phyloP scores from a whole-genome alignment of 495 filamentous ascomycete species.

The Trichoderma parareesei region DNA sequence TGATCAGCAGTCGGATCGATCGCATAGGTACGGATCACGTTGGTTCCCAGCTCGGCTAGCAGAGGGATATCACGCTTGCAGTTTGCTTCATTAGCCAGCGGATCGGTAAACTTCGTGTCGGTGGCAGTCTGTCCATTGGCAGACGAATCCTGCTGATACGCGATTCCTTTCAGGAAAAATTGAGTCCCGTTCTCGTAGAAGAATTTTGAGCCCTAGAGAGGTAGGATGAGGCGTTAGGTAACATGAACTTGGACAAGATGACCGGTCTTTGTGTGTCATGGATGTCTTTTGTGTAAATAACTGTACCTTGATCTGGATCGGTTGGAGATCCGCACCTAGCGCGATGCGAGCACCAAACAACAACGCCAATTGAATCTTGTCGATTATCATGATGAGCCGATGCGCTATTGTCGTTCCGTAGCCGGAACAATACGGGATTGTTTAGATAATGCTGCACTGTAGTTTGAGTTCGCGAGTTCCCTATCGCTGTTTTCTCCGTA shows the following conservation, averaged over 20 bases:
- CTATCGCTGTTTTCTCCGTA: too few relatives aligned
- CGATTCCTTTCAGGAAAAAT: constrained; percentile 84
- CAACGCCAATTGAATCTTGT: not conserved
- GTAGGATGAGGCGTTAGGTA: not conserved
- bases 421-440: not conserved
- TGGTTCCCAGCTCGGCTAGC: constrained; percentile 68
- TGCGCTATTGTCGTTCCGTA: not conserved
- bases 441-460: not conserved
- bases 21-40: constrained; percentile 88
- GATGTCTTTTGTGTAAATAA: too few relatives aligned
- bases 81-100: constrained; percentile 59
- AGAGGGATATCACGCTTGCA: constrained; percentile 79
- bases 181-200: constrained; percentile 61
- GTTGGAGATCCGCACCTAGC: constrained; percentile 5
- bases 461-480: too few relatives aligned
- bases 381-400: not conserved
- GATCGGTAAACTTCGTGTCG: constrained; percentile 45
- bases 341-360: not conserved
- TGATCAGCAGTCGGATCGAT: constrained; percentile 76
- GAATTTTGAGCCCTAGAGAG: constrained; percentile 48
- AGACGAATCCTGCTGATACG: constrained; percentile 63
- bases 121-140: constrained; percentile 28
- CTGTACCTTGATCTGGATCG: constrained; percentile 9
- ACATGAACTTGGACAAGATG: not conserved
- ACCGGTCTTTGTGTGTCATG: not conserved